Conservation (phyloP, 257 asterid genomes). For the Lycium ferocissimum region DNA sequence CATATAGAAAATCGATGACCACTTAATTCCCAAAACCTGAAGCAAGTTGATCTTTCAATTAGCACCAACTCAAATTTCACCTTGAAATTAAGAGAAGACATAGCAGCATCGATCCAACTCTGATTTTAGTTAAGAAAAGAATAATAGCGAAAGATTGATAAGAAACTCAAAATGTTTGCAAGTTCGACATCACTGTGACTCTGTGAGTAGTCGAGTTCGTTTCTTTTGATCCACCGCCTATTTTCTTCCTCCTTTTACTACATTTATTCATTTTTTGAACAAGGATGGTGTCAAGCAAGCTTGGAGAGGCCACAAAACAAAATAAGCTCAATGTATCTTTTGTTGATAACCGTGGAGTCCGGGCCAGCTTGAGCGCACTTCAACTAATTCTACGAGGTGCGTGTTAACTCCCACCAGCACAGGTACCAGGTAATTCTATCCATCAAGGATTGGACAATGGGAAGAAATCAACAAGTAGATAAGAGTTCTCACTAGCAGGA, state of each 20-base stretch:
- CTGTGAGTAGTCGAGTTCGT: not conserved
- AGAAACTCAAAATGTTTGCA: not conserved
- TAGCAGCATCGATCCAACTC: not conserved
- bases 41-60: conserved; percentile 19
- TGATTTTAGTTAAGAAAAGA: not conserved
- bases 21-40: conserved; percentile 76
- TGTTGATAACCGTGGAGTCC: no score
- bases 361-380: no score
- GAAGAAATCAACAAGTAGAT: no score
- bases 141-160: not conserved
- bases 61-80: not conserved
- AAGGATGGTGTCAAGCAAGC: not conserved
- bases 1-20: conserved; percentile 87
- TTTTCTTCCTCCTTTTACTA: not conserved
- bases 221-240: not conserved
- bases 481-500: no score
- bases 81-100: not conserved
- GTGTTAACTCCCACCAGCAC: no score
- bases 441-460: no score
- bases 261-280: not conserved
- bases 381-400: no score
- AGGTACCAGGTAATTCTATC: no score
- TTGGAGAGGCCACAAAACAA: not conserved
- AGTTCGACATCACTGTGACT: not conserved
- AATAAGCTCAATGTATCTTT: not conserved